phyloP scores from a whole-genome alignment of 345 rosid genomes.

The Acer saccharum region DNA sequence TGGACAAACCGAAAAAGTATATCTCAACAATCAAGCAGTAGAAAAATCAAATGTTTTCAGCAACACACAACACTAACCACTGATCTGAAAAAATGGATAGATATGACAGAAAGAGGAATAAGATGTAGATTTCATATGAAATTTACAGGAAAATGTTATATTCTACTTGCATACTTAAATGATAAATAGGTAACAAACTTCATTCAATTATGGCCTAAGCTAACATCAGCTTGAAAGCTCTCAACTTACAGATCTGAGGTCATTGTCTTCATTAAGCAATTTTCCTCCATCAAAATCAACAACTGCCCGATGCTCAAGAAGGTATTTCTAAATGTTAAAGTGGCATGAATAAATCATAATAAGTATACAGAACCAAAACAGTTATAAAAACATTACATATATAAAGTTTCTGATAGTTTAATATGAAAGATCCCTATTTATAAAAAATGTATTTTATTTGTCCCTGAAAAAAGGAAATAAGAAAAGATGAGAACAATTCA shows the following conservation, averaged over 20 bases:
- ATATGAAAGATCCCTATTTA: background rate
- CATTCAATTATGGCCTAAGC: background rate
- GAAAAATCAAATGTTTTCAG: background rate
- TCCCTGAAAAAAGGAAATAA: background rate
- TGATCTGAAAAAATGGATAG: background rate
- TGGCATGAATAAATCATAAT: background rate
- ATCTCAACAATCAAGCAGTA: background rate
- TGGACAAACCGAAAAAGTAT: background rate
- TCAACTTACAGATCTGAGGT: constrained; percentile 86
- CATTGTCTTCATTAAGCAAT: constrained; percentile 91
- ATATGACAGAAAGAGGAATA: background rate
- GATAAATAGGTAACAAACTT: background rate
- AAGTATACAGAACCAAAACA: background rate
- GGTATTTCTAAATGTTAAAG: constrained; percentile 64
- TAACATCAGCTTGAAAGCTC: constrained; percentile 18
- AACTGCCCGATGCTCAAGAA: constrained; percentile 90
- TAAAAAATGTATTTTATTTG: background rate
- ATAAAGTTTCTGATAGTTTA: background rate
- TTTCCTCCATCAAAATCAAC: constrained; percentile 81
- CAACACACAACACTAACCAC: background rate
- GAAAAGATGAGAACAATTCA: background rate
- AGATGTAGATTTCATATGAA: background rate
- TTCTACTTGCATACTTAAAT: background rate
- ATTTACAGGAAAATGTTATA: background rate
- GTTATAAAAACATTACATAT: background rate